Base-by-base conservation (phyloP, 2,329 filamentous ascomycete species). In the Phyllosticta citriasiana region DNA sequence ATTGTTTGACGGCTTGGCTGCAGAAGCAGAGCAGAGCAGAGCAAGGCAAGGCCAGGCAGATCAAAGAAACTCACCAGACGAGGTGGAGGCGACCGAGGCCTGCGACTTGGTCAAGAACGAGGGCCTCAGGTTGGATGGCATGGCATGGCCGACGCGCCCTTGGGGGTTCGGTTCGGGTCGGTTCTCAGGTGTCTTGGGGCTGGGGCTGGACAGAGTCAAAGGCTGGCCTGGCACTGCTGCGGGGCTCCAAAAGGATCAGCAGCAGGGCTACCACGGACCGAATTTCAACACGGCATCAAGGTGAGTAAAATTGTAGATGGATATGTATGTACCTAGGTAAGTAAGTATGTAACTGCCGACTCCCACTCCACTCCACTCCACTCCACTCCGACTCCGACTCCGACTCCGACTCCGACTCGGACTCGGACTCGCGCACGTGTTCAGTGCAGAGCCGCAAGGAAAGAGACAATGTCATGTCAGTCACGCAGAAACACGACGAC, bases 51-150 rank as follows among this genome's bases (percentile, higher is more conserved):
- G 19, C 19, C 19, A 2, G 19, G 19, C 19, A 22, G 19, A 16
- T 40, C 8, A 40, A 40, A 40, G 9, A 40, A 14, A 40, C 33
- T 40, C 33, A 40, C 33, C 33, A 40, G 33, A 40, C 62, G 70
- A 68, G 54, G 69, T 66, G 52, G 63, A 69, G 65, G 72, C 72
- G 61, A 73, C 69, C 55, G 72, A 73, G 53, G 69, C 67, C 64
- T 74, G 71, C 67, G 73, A 73, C 71, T 73, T 74, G 63, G 66
- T 67, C 72, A 69, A 73, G 55, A 57, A 57, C 53, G 70, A 69
- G 59, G 71, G 69, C 67, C 70, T 71, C 60, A 40, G 14, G 33
- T 40, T 40, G 33, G 71, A 69, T 58, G 71, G 70, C 73, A 69
- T 58, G 71, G 70, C 73, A 74, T 75, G 62, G 68, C 71, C 72